Percentiles rank a stretch among this genome's conserved stretches.
phyloP scores from a whole-genome alignment of 169 alveolate genomes.

The Perkinsus chesapeaki region DNA sequence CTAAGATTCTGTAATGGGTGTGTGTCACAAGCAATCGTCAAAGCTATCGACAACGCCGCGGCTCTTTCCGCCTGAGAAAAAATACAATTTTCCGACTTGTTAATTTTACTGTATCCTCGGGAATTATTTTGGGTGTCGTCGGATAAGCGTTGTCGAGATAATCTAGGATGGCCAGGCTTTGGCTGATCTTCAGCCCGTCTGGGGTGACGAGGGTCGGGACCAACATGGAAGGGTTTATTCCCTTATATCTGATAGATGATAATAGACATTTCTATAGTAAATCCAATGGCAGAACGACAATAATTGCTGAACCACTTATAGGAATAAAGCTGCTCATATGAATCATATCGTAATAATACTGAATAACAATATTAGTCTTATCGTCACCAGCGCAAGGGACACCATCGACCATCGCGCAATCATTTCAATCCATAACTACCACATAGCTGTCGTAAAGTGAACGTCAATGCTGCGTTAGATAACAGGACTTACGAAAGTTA shows the following conservation, averaged over 20 bases:
- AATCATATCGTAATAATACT: too few species aligned
- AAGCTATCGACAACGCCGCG: neutral
- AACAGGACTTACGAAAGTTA: too few species aligned
- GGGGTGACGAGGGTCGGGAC: neutral
- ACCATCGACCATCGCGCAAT: too few species aligned
- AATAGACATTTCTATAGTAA: too few species aligned
- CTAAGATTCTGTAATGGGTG: neutral
- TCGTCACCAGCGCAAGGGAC: too few species aligned
- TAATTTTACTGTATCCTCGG: neutral
- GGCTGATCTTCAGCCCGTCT: neutral
- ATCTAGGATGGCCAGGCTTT: neutral
- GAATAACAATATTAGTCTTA: too few species aligned
- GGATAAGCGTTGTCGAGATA: neutral
- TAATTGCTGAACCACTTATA: too few species aligned
- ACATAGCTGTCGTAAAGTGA: too few species aligned
- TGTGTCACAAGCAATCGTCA: neutral
- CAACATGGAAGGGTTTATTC: neutral
- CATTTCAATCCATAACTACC: too few species aligned
- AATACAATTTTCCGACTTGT: neutral
- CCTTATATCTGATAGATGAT: neutral
- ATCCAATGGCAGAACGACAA: too few species aligned
- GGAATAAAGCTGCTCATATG: too few species aligned
- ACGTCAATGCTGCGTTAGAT: too few species aligned
- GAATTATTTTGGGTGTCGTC: neutral
- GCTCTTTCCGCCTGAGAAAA: neutral